These are phyloP conservation scores for Penicillium hordei DNA, from an alignment of 2,329 filamentous ascomycete genomes.

Conservation along the genomic window DNA sequence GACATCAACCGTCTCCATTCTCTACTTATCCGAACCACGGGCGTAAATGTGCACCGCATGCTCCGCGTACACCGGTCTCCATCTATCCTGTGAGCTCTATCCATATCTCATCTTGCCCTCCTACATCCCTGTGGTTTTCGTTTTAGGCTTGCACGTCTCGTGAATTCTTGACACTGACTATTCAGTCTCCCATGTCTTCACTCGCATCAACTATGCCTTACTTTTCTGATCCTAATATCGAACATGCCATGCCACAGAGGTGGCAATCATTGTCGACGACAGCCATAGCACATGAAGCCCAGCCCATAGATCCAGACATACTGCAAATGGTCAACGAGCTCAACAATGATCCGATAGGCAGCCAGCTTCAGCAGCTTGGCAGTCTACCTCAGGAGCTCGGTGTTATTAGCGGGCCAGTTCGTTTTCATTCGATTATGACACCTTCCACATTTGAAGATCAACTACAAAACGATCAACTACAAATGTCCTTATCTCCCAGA, in stretches of 20 bases:
- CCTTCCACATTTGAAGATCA: not conserved
- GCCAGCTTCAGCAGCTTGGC: not conserved
- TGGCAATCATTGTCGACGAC: not conserved
- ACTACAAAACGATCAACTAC: not conserved
- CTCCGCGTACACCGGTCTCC: not conserved
- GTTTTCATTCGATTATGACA: not conserved
- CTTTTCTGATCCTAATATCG: not conserved
- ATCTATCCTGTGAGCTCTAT: not conserved
- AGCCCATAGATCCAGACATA: not conserved
- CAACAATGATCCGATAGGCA: too few species aligned
- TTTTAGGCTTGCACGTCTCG: not conserved
- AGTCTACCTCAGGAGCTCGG: not conserved
- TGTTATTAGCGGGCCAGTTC: not conserved
- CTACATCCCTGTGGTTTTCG: not conserved
- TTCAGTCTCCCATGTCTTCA: not conserved
- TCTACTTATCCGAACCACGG: not conserved
- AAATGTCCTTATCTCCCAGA: not conserved
- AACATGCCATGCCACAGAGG: not conserved
- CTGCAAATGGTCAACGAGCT: not conserved
- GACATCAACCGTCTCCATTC: not conserved
- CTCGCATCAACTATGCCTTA: not conserved
- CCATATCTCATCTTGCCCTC: not conserved
- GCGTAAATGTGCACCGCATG: not conserved
- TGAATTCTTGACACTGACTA: not conserved
- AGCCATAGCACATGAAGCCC: not conserved